Base-by-base conservation (phyloP, 768 basidiomycete species). In the Gautieria morchelliformis region DNA sequence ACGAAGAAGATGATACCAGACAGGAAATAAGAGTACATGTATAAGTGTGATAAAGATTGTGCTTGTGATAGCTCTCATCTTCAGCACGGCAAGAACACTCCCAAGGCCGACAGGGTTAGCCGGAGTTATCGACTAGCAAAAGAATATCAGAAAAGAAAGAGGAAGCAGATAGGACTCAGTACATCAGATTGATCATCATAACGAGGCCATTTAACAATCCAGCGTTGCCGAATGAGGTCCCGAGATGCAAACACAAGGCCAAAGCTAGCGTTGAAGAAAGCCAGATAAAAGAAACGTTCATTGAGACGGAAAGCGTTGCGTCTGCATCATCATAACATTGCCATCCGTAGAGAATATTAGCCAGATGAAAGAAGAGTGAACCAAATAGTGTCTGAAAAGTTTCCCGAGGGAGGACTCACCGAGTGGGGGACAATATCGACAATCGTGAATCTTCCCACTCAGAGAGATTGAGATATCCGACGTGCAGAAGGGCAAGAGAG, bases 141-240 rank as follows among this genome's bases (percentile, higher is more conserved):
- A 27, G 20, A 17, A 30, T 11, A 52, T 37, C 33, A 52, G 33
- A n/a, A 15, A 35, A 15, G 2, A 52, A 39, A 40, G 35, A 51
- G 17, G 39, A 20, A 27, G 19, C 9, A 22, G 27, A 33, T 27
- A 30, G 7, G 14, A 52, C 59, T 20, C 27, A 40, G 24, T 39
- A 40, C 20, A 17, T 58, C 39, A 19, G 15, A 19, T 30, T 30
- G 8, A 40, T 58, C 59, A 22, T 56, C 48, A 48, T 19, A 42
- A n/a, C 56, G 53, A 7, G 61, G 63, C 71, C 70, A 72, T 14
- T 65, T 65, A 15, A 73, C 65, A 11, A 61, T 73, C 58, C 81
- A 78, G 1, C 85, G 78, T 61, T 89, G 86, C 1, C 78, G 72
- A 68, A 87, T 75, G n/a, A 83, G 67, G 35, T 78, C 81, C 7